These are phyloP conservation scores for Alternaria ethzedia DNA, from an alignment of 2,329 filamentous ascomycete species.

Conservation along the genomic window DNA sequence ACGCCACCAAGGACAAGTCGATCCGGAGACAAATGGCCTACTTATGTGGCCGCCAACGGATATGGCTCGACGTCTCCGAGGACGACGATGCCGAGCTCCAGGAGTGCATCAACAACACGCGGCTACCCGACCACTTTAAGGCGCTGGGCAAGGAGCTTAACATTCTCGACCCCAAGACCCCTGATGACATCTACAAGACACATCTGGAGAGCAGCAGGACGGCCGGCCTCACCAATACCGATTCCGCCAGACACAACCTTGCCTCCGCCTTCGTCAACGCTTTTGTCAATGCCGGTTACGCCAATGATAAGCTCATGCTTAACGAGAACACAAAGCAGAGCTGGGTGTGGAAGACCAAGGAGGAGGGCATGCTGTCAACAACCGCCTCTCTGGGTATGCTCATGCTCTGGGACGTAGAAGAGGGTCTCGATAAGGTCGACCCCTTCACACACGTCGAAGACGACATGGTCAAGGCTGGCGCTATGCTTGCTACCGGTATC, in stretches of 20 bases:
- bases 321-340: slow-evolving; percentile 81
- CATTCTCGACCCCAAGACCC: slow-evolving; percentile 93
- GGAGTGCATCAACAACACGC: slow-evolving; percentile 87
- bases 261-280: slow-evolving; percentile 96
- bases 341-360: slow-evolving; percentile 99
- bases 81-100: slow-evolving; percentile 76
- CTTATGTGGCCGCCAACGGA: slow-evolving; percentile 88
- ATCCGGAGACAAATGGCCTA: slow-evolving; percentile 95
- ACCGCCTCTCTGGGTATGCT: slow-evolving; percentile 92
- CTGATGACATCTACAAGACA: slow-evolving; percentile 99
- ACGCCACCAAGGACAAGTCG: slow-evolving; percentile 77
- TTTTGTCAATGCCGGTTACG: slow-evolving; percentile 95
- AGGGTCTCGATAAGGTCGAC: slow-evolving; percentile 90
- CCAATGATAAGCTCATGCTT: slow-evolving; percentile 97
- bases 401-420: slow-evolving; percentile 91
- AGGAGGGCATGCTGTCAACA: slow-evolving; percentile 96
- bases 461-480: slow-evolving; percentile 85
- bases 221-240: slow-evolving; percentile 89
- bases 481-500: slow-evolving; percentile 91
- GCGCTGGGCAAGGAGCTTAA: slow-evolving; percentile 93
- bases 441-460: slow-evolving; percentile 88
- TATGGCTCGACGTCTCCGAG: slow-evolving; percentile 75
- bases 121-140: slow-evolving; percentile 91
- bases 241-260: slow-evolving; percentile 94
- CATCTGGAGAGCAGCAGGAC: slow-evolving; percentile 95